phyloP scores from a whole-genome alignment of 106 monocot species.

The Dactylorhiza incarnata region DNA sequence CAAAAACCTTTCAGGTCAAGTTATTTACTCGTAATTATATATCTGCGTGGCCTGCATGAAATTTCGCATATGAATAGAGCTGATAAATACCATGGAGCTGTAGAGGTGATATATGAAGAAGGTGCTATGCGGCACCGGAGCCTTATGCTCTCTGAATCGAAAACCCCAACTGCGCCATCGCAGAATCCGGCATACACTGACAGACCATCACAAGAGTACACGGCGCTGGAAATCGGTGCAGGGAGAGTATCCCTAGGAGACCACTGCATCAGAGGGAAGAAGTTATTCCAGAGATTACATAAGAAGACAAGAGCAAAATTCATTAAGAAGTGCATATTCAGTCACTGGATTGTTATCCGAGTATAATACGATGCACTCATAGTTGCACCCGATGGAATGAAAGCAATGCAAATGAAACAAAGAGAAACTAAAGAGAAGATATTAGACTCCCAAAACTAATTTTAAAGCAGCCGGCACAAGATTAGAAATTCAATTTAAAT shows the following conservation, averaged over 20 bases:
- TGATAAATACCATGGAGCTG: slow-evolving; percentile 35
- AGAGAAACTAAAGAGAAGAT: too few species aligned
- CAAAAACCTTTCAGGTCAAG: too few species aligned
- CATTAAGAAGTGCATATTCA: background rate
- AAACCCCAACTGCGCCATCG: slow-evolving; percentile 95
- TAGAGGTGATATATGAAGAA: slow-evolving; percentile 60
- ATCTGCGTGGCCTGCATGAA: background rate
- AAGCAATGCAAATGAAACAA: too few species aligned
- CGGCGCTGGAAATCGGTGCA: slow-evolving; percentile 81
- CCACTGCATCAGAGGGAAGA: slow-evolving; percentile 51
- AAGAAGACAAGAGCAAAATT: background rate
- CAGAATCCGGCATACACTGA: slow-evolving; percentile 87
- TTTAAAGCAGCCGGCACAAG: too few species aligned
- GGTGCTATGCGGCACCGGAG: slow-evolving; percentile 79
- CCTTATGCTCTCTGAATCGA: slow-evolving; percentile 74
- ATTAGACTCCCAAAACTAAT: too few species aligned
- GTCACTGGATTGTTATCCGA: background rate
- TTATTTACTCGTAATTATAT: background rate
- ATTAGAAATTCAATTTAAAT: too few species aligned
- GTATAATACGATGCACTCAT: background rate
- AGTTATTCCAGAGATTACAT: background rate
- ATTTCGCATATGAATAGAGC: background rate
- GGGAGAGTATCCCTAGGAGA: slow-evolving; percentile 71
- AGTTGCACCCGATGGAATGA: background rate
- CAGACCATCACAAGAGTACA: slow-evolving; percentile 91